A percentile compares a stretch with the other conserved stretches of the same genome.
Conservation (phyloP, 495 filamentous ascomycete species). For the Daldinia concentrica region DNA sequence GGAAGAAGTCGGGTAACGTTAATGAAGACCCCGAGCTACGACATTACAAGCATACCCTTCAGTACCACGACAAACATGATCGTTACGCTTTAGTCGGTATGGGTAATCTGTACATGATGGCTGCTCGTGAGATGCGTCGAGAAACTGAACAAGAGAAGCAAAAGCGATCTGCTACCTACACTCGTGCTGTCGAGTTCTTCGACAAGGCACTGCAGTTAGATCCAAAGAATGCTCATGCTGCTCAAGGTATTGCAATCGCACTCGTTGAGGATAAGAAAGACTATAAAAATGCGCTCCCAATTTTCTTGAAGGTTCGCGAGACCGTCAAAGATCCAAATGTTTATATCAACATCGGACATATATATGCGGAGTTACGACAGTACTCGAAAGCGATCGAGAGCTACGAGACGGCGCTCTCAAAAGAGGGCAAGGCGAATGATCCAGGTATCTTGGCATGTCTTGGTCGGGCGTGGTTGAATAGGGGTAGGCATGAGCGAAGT, state of each 20-base stretch:
- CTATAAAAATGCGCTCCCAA: constrained; percentile 77
- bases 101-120: constrained; percentile 89
- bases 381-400: constrained; percentile 90
- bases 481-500: constrained; percentile 81
- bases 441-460: constrained; percentile 87
- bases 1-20: constrained; percentile 80
- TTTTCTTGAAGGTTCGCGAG: constrained; percentile 88
- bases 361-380: constrained; percentile 87
- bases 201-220: constrained; percentile 96
- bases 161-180: constrained; percentile 84
- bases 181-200: constrained; percentile 95
- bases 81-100: constrained; percentile 93
- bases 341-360: constrained; percentile 90
- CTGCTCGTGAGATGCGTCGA: constrained; percentile 92
- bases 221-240: constrained; percentile 91
- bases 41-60: constrained; percentile 94
- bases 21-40: constrained; percentile 90
- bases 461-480: constrained; percentile 90
- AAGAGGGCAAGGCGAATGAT: constrained; percentile 79
- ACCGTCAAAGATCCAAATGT: constrained; percentile 87
- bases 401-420: constrained; percentile 89
- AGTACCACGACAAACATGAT: constrained; percentile 95
- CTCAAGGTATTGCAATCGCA: constrained; percentile 94
- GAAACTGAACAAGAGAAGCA: constrained; percentile 89
- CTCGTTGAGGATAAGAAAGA: constrained; percentile 94